phyloP scores from a whole-genome alignment of 2,329 filamentous ascomycete genomes.

The Claviceps africana region DNA sequence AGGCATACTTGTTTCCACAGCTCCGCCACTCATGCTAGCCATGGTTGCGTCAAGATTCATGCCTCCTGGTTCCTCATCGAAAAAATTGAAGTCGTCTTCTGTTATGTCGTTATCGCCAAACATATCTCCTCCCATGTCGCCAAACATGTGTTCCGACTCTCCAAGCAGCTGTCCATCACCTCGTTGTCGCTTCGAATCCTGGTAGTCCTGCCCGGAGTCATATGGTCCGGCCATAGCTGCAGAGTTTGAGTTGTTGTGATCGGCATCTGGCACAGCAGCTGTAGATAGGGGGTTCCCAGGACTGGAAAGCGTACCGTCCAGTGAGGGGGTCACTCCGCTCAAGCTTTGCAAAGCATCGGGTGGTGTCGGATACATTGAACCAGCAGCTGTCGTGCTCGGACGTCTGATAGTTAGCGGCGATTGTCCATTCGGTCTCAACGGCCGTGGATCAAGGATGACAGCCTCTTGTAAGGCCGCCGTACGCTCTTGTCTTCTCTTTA shows the following conservation, averaged over 20 bases:
- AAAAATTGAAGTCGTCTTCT: constrained; percentile 74
- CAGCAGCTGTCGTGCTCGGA: constrained; percentile 30
- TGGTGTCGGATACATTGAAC: constrained; percentile 57
- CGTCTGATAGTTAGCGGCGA: constrained; percentile 39
- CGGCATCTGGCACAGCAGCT: constrained; percentile 17
- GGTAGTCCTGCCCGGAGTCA: constrained; percentile 17
- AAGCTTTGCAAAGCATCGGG: constrained; percentile 48
- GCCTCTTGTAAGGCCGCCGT: constrained; percentile 29
- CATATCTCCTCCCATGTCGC: constrained; percentile 53
- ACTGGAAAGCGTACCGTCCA: constrained; percentile 42
- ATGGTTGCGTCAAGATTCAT: constrained; percentile 24
- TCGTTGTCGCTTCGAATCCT: constrained; percentile 32
- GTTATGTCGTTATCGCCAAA: constrained; percentile 65
- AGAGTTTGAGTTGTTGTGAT: constrained; percentile 11
- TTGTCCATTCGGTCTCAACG: constrained; percentile 31
- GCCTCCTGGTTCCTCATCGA: constrained; percentile 47
- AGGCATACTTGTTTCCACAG: constrained; percentile 1
- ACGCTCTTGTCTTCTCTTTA: constrained; percentile 37
- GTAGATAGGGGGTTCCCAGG: constrained; percentile 31
- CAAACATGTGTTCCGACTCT: constrained; percentile 49
- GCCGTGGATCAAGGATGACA: constrained; percentile 26
- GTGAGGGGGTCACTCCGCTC: constrained; percentile 38
- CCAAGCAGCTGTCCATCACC: constrained; percentile 27
- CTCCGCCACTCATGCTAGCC: constrained; percentile 7
- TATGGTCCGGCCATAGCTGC: constrained; percentile 11